These are phyloP conservation scores for Rubus idaeus DNA, from an alignment of 306 rosid genomes.

Conservation along the genomic window DNA sequence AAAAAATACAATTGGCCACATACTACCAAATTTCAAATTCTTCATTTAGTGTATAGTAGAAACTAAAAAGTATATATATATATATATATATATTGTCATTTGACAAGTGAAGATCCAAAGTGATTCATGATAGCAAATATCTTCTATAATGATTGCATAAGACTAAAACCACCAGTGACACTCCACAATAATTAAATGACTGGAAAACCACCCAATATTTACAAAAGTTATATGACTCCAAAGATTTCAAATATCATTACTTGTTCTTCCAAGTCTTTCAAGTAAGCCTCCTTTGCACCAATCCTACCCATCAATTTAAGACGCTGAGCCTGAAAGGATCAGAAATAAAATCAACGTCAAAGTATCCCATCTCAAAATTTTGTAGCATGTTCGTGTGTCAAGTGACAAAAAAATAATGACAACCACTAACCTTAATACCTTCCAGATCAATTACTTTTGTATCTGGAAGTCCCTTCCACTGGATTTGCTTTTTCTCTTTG, in stretches of 20 bases:
- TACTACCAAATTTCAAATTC: neutral
- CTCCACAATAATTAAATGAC: neutral
- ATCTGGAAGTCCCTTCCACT: constrained; percentile 39
- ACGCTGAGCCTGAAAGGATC: constrained; percentile 21
- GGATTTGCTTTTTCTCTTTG: constrained; percentile 34
- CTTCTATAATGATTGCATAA: neutral
- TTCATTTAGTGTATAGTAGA: neutral
- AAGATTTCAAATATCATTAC: constrained; percentile 18
- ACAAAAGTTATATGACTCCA: neutral
- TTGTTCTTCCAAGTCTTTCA: constrained; percentile 41
- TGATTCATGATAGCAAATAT: neutral
- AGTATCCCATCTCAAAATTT: neutral
- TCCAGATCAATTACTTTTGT: constrained; percentile 19
- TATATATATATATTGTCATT: neutral
- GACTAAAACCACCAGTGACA: neutral
- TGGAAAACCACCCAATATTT: neutral
- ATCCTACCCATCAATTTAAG: constrained; percentile 18
- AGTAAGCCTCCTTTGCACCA: constrained; percentile 27
- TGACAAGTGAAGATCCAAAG: neutral
- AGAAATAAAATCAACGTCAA: neutral
- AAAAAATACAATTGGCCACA: neutral
- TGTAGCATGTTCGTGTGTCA: neutral
- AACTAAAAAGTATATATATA: too few relatives aligned
- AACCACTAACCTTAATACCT: constrained; percentile 26
- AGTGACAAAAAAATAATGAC: neutral